A percentile compares a stretch with the other conserved stretches of the same genome.
These are phyloP conservation scores for Talaromyces sp. DNA, from an alignment of 2,329 filamentous ascomycete species.

Conservation along the genomic window DNA sequence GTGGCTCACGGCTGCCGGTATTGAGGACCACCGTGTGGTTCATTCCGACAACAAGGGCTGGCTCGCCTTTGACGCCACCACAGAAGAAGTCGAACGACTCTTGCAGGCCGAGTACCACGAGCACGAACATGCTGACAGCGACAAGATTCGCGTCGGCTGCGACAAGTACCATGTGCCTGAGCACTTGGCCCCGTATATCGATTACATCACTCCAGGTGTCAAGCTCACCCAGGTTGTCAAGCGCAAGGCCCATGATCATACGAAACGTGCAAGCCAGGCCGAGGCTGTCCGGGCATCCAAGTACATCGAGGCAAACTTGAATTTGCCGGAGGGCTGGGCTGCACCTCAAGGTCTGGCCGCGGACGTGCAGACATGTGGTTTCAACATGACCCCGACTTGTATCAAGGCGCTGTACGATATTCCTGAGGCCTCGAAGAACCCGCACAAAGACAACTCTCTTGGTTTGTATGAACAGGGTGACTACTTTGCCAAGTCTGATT, in stretches of 20 bases:
- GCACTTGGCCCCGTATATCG: constrained; percentile 7
- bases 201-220: constrained; percentile 12
- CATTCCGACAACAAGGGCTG: constrained; percentile 29
- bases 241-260: not conserved
- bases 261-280: constrained; percentile 3
- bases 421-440: constrained; percentile 1
- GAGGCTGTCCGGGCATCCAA: constrained; percentile 3
- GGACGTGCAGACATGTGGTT: constrained; percentile 4
- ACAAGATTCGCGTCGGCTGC: constrained; percentile 13
- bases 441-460: constrained; percentile 6
- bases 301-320: not conserved
- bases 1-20: constrained; percentile 19
- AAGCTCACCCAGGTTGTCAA: constrained; percentile 13
- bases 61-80: constrained; percentile 26
- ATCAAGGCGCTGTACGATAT: constrained; percentile 10
- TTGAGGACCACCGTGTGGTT: constrained; percentile 17
- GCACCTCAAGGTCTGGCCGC: not conserved
- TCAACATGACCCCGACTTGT: constrained; percentile 11
- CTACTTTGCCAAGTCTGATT: constrained; percentile 12
- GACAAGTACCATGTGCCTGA: constrained; percentile 13
- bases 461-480: constrained; percentile 12
- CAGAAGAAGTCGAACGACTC: constrained; percentile 20
- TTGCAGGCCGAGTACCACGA: constrained; percentile 22
- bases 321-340: not conserved
- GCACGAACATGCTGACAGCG: constrained; percentile 17